A percentile compares a stretch with the other conserved stretches of the same genome.
These are phyloP conservation scores for Fagus crenata DNA, from an alignment of 306 rosid species.

Conservation along the genomic window DNA sequence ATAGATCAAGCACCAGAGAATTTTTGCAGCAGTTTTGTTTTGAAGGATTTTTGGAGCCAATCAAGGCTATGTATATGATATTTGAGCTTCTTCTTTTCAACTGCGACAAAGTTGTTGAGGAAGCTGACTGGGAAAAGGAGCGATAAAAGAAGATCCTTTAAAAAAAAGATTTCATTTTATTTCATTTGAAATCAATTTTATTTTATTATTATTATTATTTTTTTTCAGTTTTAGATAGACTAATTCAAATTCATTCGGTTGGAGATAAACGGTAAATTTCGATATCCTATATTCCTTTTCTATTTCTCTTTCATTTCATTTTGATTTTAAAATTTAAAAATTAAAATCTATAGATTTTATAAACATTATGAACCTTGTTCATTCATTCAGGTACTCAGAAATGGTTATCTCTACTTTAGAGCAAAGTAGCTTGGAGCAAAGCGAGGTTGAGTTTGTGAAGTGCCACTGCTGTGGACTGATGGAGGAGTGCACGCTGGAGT, in stretches of 20 bases:
- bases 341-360: background rate
- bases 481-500: slow-evolving; percentile 76
- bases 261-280: too few relatives aligned
- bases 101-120: slow-evolving; percentile 44
- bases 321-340: too few relatives aligned
- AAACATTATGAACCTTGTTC: background rate
- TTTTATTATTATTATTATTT: too few relatives aligned
- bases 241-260: too few relatives aligned
- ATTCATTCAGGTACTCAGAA: background rate
- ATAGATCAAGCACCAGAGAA: too few relatives aligned
- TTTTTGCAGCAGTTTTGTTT: background rate
- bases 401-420: slow-evolving; percentile 10
- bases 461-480: slow-evolving; percentile 71
- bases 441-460: slow-evolving; percentile 44
- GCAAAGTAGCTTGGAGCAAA: background rate
- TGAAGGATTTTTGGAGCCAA: slow-evolving; percentile 16
- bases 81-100: slow-evolving; percentile 29
- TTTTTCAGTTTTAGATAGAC: too few relatives aligned
- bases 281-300: too few relatives aligned
- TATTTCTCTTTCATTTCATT: too few relatives aligned
- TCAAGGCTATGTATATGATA: slow-evolving; percentile 35
- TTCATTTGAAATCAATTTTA: too few relatives aligned
- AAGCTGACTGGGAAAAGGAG: slow-evolving; percentile 62
- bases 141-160: slow-evolving; percentile 30
- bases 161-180: too few relatives aligned